Percentiles rank a stretch among this genome's conserved stretches.
Evolutionary conservation across 805 yeast genomes (phyloP).

Genomic region (Sporopachydermia lactativora): DNA sequence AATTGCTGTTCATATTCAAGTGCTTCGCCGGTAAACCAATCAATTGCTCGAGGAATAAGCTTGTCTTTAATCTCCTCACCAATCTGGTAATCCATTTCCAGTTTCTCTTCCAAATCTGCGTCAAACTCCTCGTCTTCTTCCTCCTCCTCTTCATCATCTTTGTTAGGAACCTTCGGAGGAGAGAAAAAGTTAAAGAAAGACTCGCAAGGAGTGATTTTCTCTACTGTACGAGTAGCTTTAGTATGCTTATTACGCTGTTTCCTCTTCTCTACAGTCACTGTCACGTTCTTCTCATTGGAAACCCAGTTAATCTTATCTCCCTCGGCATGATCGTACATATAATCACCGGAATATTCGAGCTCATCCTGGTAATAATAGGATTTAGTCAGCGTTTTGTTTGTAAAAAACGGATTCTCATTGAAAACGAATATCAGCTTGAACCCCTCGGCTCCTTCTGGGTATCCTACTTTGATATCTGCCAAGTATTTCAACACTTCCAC

Average conservation of each 20-base stretch:
- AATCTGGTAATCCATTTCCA: conserved; percentile 86
- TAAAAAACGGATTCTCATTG: conserved; percentile 59
- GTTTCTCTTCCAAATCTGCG: conserved; percentile 64
- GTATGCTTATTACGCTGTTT: conserved; percentile 96
- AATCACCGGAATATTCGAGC: conserved; percentile 89
- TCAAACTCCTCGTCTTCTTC: conserved; percentile 49
- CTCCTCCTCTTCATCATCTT: conserved; percentile 30
- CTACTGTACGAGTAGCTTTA: conserved; percentile 90
- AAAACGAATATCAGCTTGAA: conserved; percentile 80
- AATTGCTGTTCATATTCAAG: conserved; percentile 48
- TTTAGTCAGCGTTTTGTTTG: conserved; percentile 60
- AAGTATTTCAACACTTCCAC: conserved; percentile 64
- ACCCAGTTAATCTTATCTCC: conserved; percentile 81
- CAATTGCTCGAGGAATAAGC: conserved; percentile 89
- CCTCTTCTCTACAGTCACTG: conserved; percentile 80
- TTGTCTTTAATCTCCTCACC: conserved; percentile 96
- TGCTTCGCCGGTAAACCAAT: conserved; percentile 98
- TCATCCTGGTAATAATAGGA: conserved; percentile 90
- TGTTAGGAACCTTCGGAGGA: conserved; percentile 75
- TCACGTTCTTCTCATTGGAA: conserved; percentile 66
- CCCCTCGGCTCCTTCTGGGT: conserved; percentile 66
- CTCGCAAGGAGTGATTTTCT: conserved; percentile 85
- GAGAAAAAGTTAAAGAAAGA: conserved; percentile 93
- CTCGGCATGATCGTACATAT: conserved; percentile 92
- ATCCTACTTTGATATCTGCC: conserved; percentile 61